Percentiles rank a stretch among this genome's conserved stretches.
These are phyloP conservation scores for Metschnikowia aberdeeniae DNA, from an alignment of 805 yeast genomes.

Conservation along the genomic window DNA sequence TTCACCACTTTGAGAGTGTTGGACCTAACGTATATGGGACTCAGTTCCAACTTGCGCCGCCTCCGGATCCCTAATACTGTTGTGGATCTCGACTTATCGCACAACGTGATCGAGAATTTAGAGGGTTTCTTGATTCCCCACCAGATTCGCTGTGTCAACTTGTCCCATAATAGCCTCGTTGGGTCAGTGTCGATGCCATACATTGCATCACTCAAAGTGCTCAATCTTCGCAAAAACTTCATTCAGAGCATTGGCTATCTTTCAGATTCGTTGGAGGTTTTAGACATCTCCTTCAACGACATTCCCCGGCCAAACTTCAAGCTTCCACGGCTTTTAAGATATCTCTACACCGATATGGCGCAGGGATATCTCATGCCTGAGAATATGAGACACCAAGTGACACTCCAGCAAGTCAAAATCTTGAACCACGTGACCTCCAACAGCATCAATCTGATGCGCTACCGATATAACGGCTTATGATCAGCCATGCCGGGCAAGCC, in stretches of 20 bases:
- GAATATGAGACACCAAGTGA: background rate
- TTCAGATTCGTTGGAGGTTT: conserved; percentile 4
- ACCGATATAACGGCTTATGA: background rate
- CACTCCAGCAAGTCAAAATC: conserved; percentile 1
- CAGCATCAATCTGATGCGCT: conserved; percentile 3
- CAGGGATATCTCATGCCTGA: conserved; percentile 7
- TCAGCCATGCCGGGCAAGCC: conserved; percentile 10
- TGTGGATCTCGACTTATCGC: conserved; percentile 2
- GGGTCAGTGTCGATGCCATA: conserved; percentile 3
- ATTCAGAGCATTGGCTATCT: conserved; percentile 1
- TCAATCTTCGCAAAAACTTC: conserved; percentile 5
- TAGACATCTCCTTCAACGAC: conserved; percentile 9
- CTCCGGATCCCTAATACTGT: conserved; percentile 4
- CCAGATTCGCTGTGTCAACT: conserved; percentile 2
- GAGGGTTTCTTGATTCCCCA: conserved; percentile 1
- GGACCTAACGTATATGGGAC: conserved; percentile 4
- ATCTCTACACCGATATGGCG: conserved; percentile 5
- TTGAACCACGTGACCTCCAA: conserved; percentile 4
- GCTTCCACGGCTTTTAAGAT: background rate
- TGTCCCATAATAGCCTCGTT: conserved; percentile 6
- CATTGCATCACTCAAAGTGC: conserved; percentile 2
- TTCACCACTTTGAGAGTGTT: background rate
- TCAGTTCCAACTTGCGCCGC: background rate
- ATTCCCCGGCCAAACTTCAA: conserved; percentile 1
- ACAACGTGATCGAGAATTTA: conserved; percentile 2